Base-by-base conservation (phyloP, 306 rosid species). In the Canavalia ensiformis region DNA sequence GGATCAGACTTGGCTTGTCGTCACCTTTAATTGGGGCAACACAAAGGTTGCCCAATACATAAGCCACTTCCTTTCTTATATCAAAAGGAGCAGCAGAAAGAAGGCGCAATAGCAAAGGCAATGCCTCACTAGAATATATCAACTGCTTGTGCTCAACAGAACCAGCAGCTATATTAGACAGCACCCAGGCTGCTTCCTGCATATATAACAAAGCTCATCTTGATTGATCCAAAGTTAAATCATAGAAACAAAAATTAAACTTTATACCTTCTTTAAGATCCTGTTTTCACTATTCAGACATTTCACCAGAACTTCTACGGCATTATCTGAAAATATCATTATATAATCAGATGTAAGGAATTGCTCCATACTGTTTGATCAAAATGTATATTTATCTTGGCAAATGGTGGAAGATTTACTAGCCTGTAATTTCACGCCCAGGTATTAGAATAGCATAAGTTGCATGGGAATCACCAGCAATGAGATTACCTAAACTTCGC, bases 161-260 rank as follows among this genome's bases (percentile, higher is more conserved):
- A 70, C 97, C 97, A 7, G 97, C 94, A 47, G 97, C 99, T 55
- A 93, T 82, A 85, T 96, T 96, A 73, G 98, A 93, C 44, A 96
- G 88, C 66, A 89, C 97, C 98, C 99, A 96, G 25, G 98, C 89
- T 76, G 98, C 93, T 90, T 96, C 98, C 99, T 96, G 81, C 81
- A 76, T 73, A 45, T 66, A 72, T 63, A 60, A 66, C 45, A 70
- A 67, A 56, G 49, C 63, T 79, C 65, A 29, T n/a, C 55, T 49
- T 46, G 87, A 57, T 33, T 82, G 33, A 63, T 37, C 49, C 70
- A 78, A 80, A 57, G 52, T 77, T 76, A 52, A 68, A 60, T 28
- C 30, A 49, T 35, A 59, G 65, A 81, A 44, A 42, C 18, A 30
- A 52, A 69, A 28, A 66, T 66, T 60, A 72, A 77, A 71, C 63